Conservation (phyloP, 108 stramenopile species). For the Cyclotella atomus region DNA sequence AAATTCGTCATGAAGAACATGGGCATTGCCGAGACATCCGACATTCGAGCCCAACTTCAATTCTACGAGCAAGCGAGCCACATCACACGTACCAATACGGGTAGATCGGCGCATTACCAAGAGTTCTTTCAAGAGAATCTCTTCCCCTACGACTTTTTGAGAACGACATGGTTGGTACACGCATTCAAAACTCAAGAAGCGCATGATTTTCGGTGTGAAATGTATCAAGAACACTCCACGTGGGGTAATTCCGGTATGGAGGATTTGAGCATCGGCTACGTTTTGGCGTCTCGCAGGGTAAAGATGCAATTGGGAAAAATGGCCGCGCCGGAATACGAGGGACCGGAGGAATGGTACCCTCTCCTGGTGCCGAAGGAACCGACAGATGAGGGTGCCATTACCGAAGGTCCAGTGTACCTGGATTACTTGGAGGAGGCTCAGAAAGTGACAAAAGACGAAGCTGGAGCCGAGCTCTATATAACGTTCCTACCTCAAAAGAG, state of each 20-base stretch:
- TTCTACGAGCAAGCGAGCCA: slow-evolving; percentile 54
- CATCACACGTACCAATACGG: slow-evolving; percentile 31
- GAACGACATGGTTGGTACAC: slow-evolving; percentile 59
- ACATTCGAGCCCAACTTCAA: slow-evolving; percentile 49
- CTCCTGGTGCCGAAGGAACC: slow-evolving; percentile 37
- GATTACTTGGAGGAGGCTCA: slow-evolving; percentile 39
- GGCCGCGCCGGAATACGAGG: slow-evolving; percentile 40
- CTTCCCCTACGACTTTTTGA: slow-evolving; percentile 58
- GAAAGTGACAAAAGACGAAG: slow-evolving; percentile 36
- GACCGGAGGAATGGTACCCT: slow-evolving; percentile 50
- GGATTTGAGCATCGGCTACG: slow-evolving; percentile 66
- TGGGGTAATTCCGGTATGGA: slow-evolving; percentile 71
- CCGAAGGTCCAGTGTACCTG: slow-evolving; percentile 39
- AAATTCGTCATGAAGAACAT: slow-evolving; percentile 45
- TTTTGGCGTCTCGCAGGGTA: slow-evolving; percentile 51
- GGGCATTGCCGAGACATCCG: slow-evolving; percentile 39
- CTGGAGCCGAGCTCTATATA: slow-evolving; percentile 33
- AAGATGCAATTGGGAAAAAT: slow-evolving; percentile 39
- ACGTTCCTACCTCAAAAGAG: slow-evolving; percentile 43
- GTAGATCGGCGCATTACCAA: slow-evolving; percentile 46
- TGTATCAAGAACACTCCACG: slow-evolving; percentile 76
- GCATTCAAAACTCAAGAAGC: slow-evolving; percentile 50
- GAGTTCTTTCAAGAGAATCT: slow-evolving; percentile 38
- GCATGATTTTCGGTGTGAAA: slow-evolving; percentile 69
- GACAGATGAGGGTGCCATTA: slow-evolving; percentile 19